phyloP scores from a whole-genome alignment of 2,329 filamentous ascomycete species.

The Periconia sp. region DNA sequence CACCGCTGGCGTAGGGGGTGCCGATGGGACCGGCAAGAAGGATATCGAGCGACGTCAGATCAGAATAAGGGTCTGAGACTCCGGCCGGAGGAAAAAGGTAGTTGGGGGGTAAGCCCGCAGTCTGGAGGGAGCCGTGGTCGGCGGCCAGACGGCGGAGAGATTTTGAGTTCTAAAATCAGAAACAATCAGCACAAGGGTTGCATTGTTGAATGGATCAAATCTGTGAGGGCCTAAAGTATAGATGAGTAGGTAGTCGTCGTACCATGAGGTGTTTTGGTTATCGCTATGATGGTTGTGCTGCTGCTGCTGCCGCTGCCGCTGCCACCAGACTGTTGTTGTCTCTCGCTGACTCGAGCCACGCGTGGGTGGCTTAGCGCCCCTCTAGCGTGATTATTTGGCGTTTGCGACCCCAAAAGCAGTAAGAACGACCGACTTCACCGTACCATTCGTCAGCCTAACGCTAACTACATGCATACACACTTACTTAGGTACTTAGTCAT shows the following conservation, averaged over 20 bases:
- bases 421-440: constrained; percentile 2
- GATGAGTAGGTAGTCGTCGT: no score
- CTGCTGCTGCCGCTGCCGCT: no score
- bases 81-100: constrained; percentile 57
- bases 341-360: no score
- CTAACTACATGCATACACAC: not conserved
- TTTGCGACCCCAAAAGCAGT: constrained; percentile 5
- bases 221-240: not conserved
- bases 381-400: constrained; percentile 17
- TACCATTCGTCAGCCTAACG: not conserved
- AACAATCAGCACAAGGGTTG: not conserved
- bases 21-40: constrained; percentile 61
- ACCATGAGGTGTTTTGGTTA: no score
- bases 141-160: constrained; percentile 60
- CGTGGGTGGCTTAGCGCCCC: no score
- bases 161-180: constrained; percentile 46
- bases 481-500: no score
- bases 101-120: constrained; percentile 59
- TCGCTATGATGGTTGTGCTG: not conserved
- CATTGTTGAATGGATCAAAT: not conserved
- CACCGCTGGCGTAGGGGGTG: constrained; percentile 60
- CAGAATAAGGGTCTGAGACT: constrained; percentile 45
- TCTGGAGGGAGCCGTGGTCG: constrained; percentile 61
- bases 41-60: constrained; percentile 60
- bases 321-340: no score